These are phyloP conservation scores for Paracorniculantispora psalliotae DNA, from an alignment of 2,329 filamentous ascomycete genomes.

Conservation along the genomic window DNA sequence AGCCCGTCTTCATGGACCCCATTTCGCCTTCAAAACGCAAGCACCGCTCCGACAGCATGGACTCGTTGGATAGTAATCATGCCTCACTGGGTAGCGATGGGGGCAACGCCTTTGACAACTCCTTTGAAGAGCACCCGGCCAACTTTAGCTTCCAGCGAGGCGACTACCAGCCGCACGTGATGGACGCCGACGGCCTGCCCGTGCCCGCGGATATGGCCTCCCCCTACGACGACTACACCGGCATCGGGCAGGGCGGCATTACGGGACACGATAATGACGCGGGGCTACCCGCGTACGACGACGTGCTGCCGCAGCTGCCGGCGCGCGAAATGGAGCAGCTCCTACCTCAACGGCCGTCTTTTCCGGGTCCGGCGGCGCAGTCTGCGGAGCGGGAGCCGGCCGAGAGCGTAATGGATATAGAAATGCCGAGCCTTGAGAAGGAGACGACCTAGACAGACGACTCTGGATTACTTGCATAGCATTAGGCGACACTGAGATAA, in stretches of 20 bases:
- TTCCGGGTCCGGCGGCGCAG: not conserved
- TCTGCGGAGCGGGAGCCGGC: not conserved
- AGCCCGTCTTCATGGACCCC: conserved; percentile 30
- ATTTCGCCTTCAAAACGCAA: conserved; percentile 43
- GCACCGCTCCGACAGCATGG: conserved; percentile 40
- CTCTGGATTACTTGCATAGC: not conserved
- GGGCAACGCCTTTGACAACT: conserved; percentile 24
- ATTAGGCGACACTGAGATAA: not conserved
- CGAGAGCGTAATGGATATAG: not conserved
- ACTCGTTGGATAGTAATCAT: conserved; percentile 43
- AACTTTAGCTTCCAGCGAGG: conserved; percentile 1
- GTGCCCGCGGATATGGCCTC: not conserved
- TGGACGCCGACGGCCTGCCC: not conserved
- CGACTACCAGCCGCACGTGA: not conserved
- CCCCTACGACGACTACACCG: not conserved
- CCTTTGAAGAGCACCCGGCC: conserved; percentile 8
- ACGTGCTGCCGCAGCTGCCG: not conserved
- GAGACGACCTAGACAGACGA: not conserved
- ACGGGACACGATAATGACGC: not conserved
- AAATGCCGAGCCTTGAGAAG: conserved; percentile 1
- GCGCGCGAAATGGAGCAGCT: conserved; percentile 9
- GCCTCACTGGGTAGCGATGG: conserved; percentile 41
- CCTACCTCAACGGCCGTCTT: not conserved
- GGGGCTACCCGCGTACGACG: not conserved
- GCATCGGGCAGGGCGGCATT: too few species aligned